Evolutionary conservation across 768 basidiomycete species (phyloP).

Genomic region (Trametes maxima): DNA sequence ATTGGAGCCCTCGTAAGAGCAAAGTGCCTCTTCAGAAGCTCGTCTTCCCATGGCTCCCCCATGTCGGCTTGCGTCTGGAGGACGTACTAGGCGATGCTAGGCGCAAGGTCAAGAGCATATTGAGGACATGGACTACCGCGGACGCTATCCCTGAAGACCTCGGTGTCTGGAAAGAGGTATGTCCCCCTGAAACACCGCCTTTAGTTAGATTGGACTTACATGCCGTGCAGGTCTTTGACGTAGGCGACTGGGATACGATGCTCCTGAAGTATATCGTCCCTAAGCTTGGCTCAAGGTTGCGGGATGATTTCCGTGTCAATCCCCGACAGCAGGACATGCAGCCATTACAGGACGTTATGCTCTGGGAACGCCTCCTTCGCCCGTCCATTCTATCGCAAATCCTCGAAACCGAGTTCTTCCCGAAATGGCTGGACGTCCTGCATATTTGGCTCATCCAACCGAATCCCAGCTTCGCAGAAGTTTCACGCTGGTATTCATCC

Average conservation of each 20-base stretch:
- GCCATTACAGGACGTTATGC: constrained; percentile 73
- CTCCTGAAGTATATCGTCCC: constrained; percentile 91
- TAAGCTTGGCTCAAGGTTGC: constrained; percentile 80
- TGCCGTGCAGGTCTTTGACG: constrained; percentile 80
- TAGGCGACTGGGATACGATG: constrained; percentile 87
- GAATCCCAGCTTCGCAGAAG: constrained; percentile 85
- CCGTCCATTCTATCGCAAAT: constrained; percentile 79
- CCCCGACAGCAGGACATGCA: constrained; percentile 89
- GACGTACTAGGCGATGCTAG: constrained; percentile 85
- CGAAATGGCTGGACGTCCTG: constrained; percentile 92
- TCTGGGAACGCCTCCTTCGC: constrained; percentile 77
- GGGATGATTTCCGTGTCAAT: constrained; percentile 87
- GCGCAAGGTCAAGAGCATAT: constrained; percentile 77
- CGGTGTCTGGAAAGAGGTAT: constrained; percentile 77
- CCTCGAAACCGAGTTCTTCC: constrained; percentile 91
- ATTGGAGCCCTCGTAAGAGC: constrained; percentile 74
- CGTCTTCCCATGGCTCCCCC: constrained; percentile 95
- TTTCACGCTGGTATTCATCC: constrained; percentile 89
- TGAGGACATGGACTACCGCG: constrained; percentile 72
- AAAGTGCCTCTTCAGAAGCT: constrained; percentile 69
- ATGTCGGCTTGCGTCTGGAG: constrained; percentile 82
- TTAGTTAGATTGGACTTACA: too few relatives aligned
- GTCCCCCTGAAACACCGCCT: too few relatives aligned
- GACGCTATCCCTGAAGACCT: constrained; percentile 81
- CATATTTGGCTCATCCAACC: constrained; percentile 94